Evolutionary conservation across 2,329 filamentous ascomycete genomes (phyloP).

Genomic region (Fusarium pilosicola): DNA sequence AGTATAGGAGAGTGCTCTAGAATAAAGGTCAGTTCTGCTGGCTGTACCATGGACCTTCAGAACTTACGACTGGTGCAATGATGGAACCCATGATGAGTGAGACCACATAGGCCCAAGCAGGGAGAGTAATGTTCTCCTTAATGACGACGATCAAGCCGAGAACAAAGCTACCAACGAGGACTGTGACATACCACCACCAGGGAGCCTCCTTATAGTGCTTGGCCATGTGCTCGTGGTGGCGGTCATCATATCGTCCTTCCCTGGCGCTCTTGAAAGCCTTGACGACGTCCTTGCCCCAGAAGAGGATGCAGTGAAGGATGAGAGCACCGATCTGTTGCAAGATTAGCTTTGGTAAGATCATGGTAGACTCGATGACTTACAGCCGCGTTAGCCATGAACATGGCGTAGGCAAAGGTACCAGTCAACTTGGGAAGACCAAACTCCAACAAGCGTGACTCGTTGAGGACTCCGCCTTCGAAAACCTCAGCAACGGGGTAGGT

Average conservation of each 20-base stretch:
- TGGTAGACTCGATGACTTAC: conserved; percentile 48
- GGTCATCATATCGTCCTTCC: conserved; percentile 57
- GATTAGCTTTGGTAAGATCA: background rate
- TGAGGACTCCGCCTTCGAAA: conserved; percentile 54
- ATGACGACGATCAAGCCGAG: conserved; percentile 58
- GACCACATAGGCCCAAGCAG: conserved; percentile 59
- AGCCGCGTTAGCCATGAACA: conserved; percentile 68
- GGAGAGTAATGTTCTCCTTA: conserved; percentile 58
- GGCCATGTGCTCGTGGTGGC: conserved; percentile 62
- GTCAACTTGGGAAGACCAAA: conserved; percentile 60
- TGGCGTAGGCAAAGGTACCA: conserved; percentile 61
- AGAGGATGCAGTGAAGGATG: conserved; percentile 61
- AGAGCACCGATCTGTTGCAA: conserved; percentile 62
- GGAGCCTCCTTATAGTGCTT: conserved; percentile 63
- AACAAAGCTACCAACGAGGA: conserved; percentile 57
- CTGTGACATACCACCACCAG: conserved; percentile 58
- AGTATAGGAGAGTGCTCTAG: conserved; percentile 62
- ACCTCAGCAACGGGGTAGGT: conserved; percentile 54
- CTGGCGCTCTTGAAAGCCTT: conserved; percentile 58
- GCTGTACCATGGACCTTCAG: rapidly evolving
- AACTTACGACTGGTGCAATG: conserved; percentile 61
- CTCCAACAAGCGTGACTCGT: conserved; percentile 51
- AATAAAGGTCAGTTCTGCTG: conserved; percentile 1
- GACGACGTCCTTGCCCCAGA: conserved; percentile 65
- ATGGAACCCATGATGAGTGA: conserved; percentile 55